Evolutionary conservation across 345 rosid species (phyloP), one percentile per base, ranked within the genome.

Genomic region (Punica granatum): DNA sequence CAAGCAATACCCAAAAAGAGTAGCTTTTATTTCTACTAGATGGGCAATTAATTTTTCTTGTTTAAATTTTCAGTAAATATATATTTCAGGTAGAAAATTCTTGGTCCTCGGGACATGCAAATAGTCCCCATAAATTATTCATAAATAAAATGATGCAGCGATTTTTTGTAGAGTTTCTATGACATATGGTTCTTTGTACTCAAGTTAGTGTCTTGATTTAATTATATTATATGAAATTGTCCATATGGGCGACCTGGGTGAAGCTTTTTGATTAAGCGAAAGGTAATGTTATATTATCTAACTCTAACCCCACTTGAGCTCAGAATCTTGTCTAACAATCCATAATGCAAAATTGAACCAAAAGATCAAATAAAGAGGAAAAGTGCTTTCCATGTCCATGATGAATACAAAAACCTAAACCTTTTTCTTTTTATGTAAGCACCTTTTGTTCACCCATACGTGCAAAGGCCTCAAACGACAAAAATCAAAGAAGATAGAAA

Each of bases 341-440:
- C 1, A 63, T 62, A 56, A 68, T 74, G 73, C 53, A 65, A 65
- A n/a, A n/a, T n/a, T n/a, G n/a, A 62, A 68, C n/a, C 53, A 80
- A 72, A 73, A 65, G 37, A 56, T n/a, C n/a, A 71, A 68, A 73
- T 65, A 64, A 74, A 67, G 73, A 59, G n/a, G 48, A 69, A 80
- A 75, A 64, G 73, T 70, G 75, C 79, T 68, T 33, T 67, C 70
- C 63, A 63, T 67, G 68, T 64, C 63, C 68, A 65, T 30, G 76
- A 4, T 73, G 63, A 64, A 59, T 77, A 72, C 69, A 67, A 73
- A 78, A 67, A 60, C 65, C 77, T 61, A 25, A 19, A 15, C 64
- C 65, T 54, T 68, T 34, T 48, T 37, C 19, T 64, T 25, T 48
- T 25, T 33, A 14, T 56, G 60, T 63, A 43, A 53, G 48, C 75